Base-by-base conservation (phyloP, 2,329 filamentous ascomycete species). In the Hymenoscyphus linearis region DNA sequence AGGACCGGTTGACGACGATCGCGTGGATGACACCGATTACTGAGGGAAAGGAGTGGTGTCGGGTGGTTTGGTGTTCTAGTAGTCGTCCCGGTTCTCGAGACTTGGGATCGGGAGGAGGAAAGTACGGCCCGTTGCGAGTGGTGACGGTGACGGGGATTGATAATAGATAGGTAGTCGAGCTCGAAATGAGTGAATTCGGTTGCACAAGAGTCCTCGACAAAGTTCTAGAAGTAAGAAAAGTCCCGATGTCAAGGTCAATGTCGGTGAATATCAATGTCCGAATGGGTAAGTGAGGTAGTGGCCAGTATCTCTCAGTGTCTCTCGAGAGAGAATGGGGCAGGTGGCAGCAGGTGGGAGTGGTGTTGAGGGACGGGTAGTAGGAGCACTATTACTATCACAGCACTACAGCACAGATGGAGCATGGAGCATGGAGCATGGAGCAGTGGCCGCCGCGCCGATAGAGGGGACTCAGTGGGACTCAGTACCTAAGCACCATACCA, bases 41-140 rank as follows among this genome's bases (percentile, higher is more conserved):
- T 40, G 25, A n/a, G n/a, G 16, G 9, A 55, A 37, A n/a, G n/a
- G n/a, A n/a, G n/a, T n/a, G 22, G 58, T 34, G 36, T 31, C 44
- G 26, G 13, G 37, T 40, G 37, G n/a, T 16, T 40, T 40, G 37
- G 16, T 40, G 16, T 5, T 40, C 26, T 18, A 18, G 18, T 55
- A 36, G 47, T 44, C 7, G 16, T 62, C 53, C 40, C 57, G 59
- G 52, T 57, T 56, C 57, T 53, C 22, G 27, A 35, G n/a, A 44
- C 22, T 53, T 26, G 37, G 36, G 27, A 47, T 55, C 26, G 47
- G 50, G 37, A 16, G n/a, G 18, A 44, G 60, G 37, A 53, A 57
- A 57, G 50, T 13, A 35, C 60, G 60, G 36, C 25, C 27, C 31
- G 47, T 26, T 27, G n/a, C 27, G 47, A 61, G 36, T 47, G 35